Evolutionary conservation across 2,329 filamentous ascomycete species (phyloP).

Genomic region (Hymenoscyphus occultus): DNA sequence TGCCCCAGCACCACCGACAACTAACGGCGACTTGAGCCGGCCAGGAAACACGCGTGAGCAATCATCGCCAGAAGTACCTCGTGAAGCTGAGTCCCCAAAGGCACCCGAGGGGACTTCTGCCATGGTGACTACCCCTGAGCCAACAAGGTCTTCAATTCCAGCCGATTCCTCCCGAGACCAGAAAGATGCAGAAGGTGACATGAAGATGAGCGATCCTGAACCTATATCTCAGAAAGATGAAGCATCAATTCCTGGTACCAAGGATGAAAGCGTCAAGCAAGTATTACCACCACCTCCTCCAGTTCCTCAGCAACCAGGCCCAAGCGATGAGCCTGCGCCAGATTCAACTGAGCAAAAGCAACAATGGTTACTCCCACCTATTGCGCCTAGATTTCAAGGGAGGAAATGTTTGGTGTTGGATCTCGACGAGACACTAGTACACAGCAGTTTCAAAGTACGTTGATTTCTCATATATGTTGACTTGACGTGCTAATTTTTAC

Average conservation of each 20-base stretch:
- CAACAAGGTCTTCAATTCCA: slow-evolving; percentile 17
- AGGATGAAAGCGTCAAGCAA: slow-evolving; percentile 25
- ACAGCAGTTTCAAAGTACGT: slow-evolving; percentile 96
- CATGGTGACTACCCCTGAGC: slow-evolving; percentile 23
- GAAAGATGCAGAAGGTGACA: slow-evolving; percentile 29
- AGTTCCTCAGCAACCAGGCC: slow-evolving; percentile 21
- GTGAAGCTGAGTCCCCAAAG: slow-evolving; percentile 23
- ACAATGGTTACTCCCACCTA: slow-evolving; percentile 68
- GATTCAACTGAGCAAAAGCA: slow-evolving; percentile 35
- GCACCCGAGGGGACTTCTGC: slow-evolving; percentile 15
- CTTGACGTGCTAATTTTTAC: slow-evolving; percentile 5
- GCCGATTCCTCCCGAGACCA: slow-evolving; percentile 16
- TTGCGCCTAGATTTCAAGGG: slow-evolving; percentile 74
- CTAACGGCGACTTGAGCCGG: slow-evolving; percentile 27
- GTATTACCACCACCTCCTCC: slow-evolving; percentile 31
- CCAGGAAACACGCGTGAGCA: slow-evolving; percentile 29
- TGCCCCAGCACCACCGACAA: slow-evolving; percentile 14
- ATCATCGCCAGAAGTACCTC: slow-evolving; percentile 33
- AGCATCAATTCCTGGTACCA: slow-evolving; percentile 22
- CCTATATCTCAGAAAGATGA: slow-evolving; percentile 28
- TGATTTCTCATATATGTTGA: no score
- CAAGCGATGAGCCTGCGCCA: slow-evolving; percentile 24
- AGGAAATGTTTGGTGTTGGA: slow-evolving; percentile 95
- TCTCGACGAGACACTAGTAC: slow-evolving; percentile 92
- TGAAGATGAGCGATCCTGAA: slow-evolving; percentile 28